Conservation (phyloP, 352 stramenopile species). For the Aphanomyces stellatus region DNA sequence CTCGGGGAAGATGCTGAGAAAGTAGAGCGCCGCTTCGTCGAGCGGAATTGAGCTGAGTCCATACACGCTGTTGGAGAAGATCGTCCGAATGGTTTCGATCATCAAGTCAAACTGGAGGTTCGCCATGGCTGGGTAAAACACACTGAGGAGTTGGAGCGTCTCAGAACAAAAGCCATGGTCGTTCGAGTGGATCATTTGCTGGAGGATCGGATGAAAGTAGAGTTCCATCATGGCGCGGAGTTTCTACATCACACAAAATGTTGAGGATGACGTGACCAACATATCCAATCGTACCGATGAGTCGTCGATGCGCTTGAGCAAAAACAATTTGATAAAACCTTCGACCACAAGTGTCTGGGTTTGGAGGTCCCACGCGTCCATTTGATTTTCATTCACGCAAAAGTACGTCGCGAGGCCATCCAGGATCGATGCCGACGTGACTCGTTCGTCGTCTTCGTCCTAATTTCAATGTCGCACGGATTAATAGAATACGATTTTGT, state of each 20-base stretch:
- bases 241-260: neutral
- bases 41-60: slow-evolving; percentile 2
- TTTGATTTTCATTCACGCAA: slow-evolving; percentile 32
- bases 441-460: slow-evolving; percentile 12
- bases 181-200: slow-evolving; percentile 14
- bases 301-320: slow-evolving; percentile 48
- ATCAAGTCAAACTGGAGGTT: slow-evolving; percentile 9
- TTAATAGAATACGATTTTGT: too few relatives aligned
- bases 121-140: slow-evolving; percentile 65
- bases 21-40: slow-evolving; percentile 14
- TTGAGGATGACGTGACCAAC: neutral
- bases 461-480: too few relatives aligned
- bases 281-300: neutral
- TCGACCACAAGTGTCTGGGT: slow-evolving; percentile 68
- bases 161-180: slow-evolving; percentile 20
- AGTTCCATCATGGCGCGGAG: slow-evolving; percentile 14
- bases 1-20: slow-evolving; percentile 8
- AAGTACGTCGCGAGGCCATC: slow-evolving; percentile 17
- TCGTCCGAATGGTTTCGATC: neutral
- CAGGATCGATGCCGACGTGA: neutral
- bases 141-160: slow-evolving; percentile 49
- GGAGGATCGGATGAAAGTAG: slow-evolving; percentile 17
- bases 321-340: slow-evolving; percentile 64
- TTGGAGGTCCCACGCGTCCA: slow-evolving; percentile 58
- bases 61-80: slow-evolving; percentile 10